These are phyloP conservation scores for Hyphodiscus sp. DNA, from an alignment of 2,329 filamentous ascomycete genomes.

Conservation along the genomic window DNA sequence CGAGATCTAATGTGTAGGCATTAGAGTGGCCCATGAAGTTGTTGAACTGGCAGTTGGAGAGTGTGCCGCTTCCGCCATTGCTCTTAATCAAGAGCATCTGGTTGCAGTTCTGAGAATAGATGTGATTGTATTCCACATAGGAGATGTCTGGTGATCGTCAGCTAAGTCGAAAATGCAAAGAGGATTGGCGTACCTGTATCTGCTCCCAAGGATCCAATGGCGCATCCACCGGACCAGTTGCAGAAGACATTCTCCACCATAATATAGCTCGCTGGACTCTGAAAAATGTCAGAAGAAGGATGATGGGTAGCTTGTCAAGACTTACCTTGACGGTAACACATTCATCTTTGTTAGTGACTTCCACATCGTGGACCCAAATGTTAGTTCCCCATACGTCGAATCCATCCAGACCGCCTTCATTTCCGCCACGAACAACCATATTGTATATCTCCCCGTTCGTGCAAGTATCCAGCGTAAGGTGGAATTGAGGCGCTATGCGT, in stretches of 20 bases:
- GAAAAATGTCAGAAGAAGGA: background rate
- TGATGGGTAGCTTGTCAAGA: background rate
- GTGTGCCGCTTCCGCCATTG: constrained; percentile 48
- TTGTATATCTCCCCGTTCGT: constrained; percentile 48
- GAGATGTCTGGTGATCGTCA: constrained; percentile 35
- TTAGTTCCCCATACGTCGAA: constrained; percentile 49
- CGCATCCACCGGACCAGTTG: constrained; percentile 55
- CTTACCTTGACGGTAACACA: constrained; percentile 48
- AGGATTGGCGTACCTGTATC: constrained; percentile 29
- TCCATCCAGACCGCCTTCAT: constrained; percentile 48
- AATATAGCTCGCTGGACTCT: constrained; percentile 49
- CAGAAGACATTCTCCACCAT: constrained; percentile 55
- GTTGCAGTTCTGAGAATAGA: constrained; percentile 53
- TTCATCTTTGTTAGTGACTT: constrained; percentile 57
- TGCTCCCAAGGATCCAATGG: constrained; percentile 47
- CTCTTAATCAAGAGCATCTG: constrained; percentile 59
- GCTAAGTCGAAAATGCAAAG: background rate
- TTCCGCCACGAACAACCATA: constrained; percentile 46
- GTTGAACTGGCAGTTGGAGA: constrained; percentile 43
- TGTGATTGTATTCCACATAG: constrained; percentile 47
- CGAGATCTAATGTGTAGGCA: constrained; percentile 50
- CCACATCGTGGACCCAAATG: constrained; percentile 52
- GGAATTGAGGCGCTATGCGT: constrained; percentile 25
- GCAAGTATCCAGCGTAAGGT: constrained; percentile 44
- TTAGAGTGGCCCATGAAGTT: constrained; percentile 56